Evolutionary conservation across 1,284 basidiomycete genomes (phyloP), one percentile per base, ranked within the genome.

Genomic region (Ceratobasidium sp.): DNA sequence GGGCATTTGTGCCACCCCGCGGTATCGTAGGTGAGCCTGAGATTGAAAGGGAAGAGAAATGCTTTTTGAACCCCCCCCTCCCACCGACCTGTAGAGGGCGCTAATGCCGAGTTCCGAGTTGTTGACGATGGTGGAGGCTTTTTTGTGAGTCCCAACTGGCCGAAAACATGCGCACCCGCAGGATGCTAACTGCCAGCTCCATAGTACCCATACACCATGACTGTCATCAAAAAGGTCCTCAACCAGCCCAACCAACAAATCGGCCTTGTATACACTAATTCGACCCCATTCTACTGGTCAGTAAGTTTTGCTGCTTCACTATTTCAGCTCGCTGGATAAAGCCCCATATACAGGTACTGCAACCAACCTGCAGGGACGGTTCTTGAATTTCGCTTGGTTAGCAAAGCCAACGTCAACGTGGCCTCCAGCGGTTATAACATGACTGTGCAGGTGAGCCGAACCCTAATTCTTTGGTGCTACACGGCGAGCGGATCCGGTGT

Each of bases 141-240:
- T 49, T 44, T 34, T 25, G 68, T 71, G 6, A 71, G 68, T 49
- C n/a, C 7, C 19, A 44, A 22, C 29, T 9, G 13, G 19, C 25
- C 25, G 4, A 29, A 15, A 1, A 69, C 51, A 9, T 17, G 7
- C n/a, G 51, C 1, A 19, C 13, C 15, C 1, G 22, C 3, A 34
- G 19, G 17, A 44, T 29, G 11, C 68, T 71, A 43, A 57, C 56
- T 4, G 54, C 32, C 5, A 13, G 2, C 15, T 46, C 56, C 13
- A 22, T 22, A 71, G 68, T 71, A 57, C 25, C 68, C 68, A 1
- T 71, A 71, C 25, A 71, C 54, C 11, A 71, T 71, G 68, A 71
- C 68, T 19, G 68, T 71, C 15, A 25, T 71, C 56, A 71, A 71
- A 43, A 54, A 61, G 19, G 54, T 57, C n/a, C 22, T 25, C 19